These are phyloP conservation scores for Kodamaea kaohsiungensis DNA, from an alignment of 805 yeast species.

Conservation along the genomic window DNA sequence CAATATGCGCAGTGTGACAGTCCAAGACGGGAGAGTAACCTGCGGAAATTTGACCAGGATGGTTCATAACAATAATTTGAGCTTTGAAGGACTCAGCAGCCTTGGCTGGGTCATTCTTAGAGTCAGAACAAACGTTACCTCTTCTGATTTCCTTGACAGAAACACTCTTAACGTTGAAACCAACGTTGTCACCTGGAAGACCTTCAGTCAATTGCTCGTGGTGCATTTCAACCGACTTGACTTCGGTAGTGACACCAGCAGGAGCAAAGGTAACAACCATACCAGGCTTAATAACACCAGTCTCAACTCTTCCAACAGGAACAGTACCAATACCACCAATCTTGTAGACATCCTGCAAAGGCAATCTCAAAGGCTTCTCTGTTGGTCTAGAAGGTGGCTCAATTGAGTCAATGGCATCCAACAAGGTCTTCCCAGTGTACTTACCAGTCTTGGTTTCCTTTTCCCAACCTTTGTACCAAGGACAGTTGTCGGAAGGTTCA, in stretches of 20 bases:
- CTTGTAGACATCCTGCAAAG: slow-evolving; percentile 95
- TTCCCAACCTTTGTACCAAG: slow-evolving; percentile 91
- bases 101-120: slow-evolving; percentile 85
- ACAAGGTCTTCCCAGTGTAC: slow-evolving; percentile 75
- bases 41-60: slow-evolving; percentile 88
- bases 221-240: slow-evolving; percentile 88
- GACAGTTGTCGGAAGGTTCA: slow-evolving; percentile 98
- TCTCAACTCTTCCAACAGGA: slow-evolving; percentile 98
- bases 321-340: slow-evolving; percentile 99
- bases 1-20: slow-evolving; percentile 86
- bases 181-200: slow-evolving; percentile 89
- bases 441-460: slow-evolving; percentile 89
- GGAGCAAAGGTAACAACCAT: slow-evolving; percentile 89
- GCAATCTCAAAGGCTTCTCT: slow-evolving; percentile 95
- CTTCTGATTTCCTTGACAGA: slow-evolving; percentile 87
- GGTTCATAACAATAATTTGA: slow-evolving; percentile 85
- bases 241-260: slow-evolving; percentile 87
- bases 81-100: slow-evolving; percentile 77
- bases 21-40: slow-evolving; percentile 92
- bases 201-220: slow-evolving; percentile 79
- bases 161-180: slow-evolving; percentile 89
- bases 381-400: slow-evolving; percentile 96
- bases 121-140: slow-evolving; percentile 92
- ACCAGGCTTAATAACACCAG: slow-evolving; percentile 97
- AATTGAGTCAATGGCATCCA: slow-evolving; percentile 89